Conservation (phyloP, 768 basidiomycete species). For the Paxillus rubicundulus region DNA sequence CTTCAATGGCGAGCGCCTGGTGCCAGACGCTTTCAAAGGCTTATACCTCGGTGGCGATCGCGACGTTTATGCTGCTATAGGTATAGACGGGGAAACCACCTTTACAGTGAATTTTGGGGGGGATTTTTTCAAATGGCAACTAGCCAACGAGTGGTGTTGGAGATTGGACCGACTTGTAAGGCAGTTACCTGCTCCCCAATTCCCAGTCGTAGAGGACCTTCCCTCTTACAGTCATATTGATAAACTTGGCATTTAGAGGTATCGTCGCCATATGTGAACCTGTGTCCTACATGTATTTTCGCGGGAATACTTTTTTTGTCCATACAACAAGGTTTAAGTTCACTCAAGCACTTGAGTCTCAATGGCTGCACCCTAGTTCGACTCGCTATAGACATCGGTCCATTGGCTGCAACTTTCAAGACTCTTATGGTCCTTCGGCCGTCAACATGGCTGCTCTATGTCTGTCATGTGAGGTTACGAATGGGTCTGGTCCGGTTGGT, state of each 20-base stretch:
- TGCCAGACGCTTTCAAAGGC: constrained; percentile 53
- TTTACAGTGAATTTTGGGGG: constrained; percentile 62
- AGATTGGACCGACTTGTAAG: constrained; percentile 63
- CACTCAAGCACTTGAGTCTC: too few relatives aligned
- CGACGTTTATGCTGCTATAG: constrained; percentile 67
- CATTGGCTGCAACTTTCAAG: too few relatives aligned
- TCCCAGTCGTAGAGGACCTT: constrained; percentile 39
- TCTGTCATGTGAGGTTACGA: neutral
- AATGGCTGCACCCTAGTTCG: too few relatives aligned
- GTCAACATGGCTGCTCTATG: too few relatives aligned
- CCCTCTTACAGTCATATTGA: constrained; percentile 25
- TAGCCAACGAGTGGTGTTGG: constrained; percentile 67
- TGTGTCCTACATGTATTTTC: too few relatives aligned
- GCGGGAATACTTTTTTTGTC: too few relatives aligned
- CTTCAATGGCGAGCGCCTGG: constrained; percentile 53
- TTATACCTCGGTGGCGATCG: constrained; percentile 47
- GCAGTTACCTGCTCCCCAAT: constrained; percentile 29
- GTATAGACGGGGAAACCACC: constrained; percentile 54
- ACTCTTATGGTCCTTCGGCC: too few relatives aligned
- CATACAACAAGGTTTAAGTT: too few relatives aligned
- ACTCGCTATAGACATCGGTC: too few relatives aligned
- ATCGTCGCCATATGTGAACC: neutral
- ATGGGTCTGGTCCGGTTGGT: neutral
- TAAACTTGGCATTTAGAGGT: neutral
- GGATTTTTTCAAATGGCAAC: constrained; percentile 56